phyloP scores from a whole-genome alignment of 2,329 filamentous ascomycete species.

The Trichophyton simii region DNA sequence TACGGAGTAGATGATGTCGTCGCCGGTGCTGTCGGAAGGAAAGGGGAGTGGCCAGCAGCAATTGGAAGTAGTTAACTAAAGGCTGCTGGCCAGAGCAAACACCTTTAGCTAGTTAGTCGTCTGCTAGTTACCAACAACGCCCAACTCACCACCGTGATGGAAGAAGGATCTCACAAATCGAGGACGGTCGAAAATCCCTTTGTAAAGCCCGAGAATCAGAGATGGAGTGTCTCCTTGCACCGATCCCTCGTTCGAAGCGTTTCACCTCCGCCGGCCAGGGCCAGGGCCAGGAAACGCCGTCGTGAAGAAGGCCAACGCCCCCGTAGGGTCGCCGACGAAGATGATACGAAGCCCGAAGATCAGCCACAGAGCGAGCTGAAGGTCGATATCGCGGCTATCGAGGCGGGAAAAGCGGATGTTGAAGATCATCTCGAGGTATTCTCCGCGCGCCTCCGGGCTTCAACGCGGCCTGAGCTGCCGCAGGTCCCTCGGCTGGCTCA shows the following conservation, averaged over 20 bases:
- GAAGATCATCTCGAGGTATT: conserved; percentile 39
- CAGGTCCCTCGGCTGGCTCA: conserved; percentile 28
- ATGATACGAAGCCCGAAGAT: background rate
- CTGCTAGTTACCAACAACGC: background rate
- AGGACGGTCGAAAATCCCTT: conserved; percentile 4
- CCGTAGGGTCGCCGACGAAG: background rate
- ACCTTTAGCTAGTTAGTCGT: background rate
- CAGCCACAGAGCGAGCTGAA: background rate
- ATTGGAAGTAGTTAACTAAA: background rate
- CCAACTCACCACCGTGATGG: background rate
- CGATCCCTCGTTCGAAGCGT: conserved; percentile 16
- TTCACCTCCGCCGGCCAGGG: conserved; percentile 19
- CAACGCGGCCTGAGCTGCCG: conserved; percentile 15
- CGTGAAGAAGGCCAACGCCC: background rate
- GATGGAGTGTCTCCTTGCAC: conserved; percentile 6
- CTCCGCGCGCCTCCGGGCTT: conserved; percentile 28
- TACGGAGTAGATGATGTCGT: no score
- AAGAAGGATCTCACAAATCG: background rate
- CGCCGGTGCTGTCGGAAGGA: background rate
- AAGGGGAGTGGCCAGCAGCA: background rate
- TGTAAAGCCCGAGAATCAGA: conserved; percentile 3
- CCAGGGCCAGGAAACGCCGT: conserved; percentile 4
- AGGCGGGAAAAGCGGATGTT: conserved; percentile 40
- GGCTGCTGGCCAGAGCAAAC: background rate
- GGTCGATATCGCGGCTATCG: conserved; percentile 34